Evolutionary conservation across 2,329 filamentous ascomycete genomes (phyloP), one percentile per base, ranked within the genome.

Genomic region (Colletotrichum noveboracense): DNA sequence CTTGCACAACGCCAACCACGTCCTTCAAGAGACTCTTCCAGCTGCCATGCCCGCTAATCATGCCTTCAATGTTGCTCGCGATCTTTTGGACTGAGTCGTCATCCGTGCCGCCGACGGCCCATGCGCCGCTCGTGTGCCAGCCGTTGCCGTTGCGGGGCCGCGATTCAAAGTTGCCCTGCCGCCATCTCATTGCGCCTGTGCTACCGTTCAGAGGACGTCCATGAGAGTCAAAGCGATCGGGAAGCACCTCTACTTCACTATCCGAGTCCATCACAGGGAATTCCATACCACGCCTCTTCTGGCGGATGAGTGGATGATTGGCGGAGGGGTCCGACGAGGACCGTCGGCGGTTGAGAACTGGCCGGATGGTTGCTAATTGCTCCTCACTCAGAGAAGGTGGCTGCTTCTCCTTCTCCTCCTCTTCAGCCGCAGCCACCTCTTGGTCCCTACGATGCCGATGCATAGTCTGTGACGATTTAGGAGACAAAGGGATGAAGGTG

Each of bases 401-500:
- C 30, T 74, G 58, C 24, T 75, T 61, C 38, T 70, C 70, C 16
- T 71, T 75, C 48, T 65, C 60, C 12, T 43, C 66, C 26, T 79
- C 79, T 56, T 72, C 77, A 18, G 77, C 76, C 26, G 78, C 77
- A 5, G 80, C 79, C n/a, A 80, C 74, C 28, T 79, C 81, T 24
- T 86, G 84, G 14, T 84, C 81, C 38, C 80, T 80, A 52, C 80
- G 85, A 74, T 88, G 88, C 30, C 83, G 80, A 24, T 83, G 81
- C 79, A 89, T 86, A 0, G 88, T 89, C 70, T 81, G 84, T 0
- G 86, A 86, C 18, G 88, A 89, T 68, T 87, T 85, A 1, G 89
- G 89, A 4, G 88, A 90, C 55, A 90, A 79, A 1, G 89, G 88
- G 4, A 86, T 84, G 70, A 89, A 90, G 3, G 82, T 78, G 2